Base-by-base conservation (phyloP, 208 protist species). In the Acanthamoeba sp. region DNA sequence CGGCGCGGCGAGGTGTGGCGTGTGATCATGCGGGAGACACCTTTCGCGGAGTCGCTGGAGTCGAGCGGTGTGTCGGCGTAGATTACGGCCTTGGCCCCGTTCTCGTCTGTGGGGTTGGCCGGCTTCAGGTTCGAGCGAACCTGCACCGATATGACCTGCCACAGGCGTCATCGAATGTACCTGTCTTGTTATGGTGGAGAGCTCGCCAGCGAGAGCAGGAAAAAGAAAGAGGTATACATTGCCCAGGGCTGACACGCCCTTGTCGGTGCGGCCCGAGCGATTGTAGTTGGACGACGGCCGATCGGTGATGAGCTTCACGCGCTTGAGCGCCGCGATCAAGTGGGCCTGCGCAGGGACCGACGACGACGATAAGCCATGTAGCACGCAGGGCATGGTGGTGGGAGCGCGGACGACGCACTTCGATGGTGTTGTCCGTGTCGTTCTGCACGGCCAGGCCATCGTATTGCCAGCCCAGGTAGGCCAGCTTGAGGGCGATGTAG, bases 231-330 rank as follows among this genome's bases (percentile, higher is more conserved):
- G 42, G 48, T 87, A 62, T 52, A 98, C 97, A 88, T 99, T 97
- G 14, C 96, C 95, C 38, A 98, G 94, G 10, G 98, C 98, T 57
- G 91, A 96, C 20, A 99, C 98, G 62, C 98, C 98, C 94, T 98
- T 98, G 95, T 99, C 98, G 5, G 98, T 99, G 45, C 98, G 94
- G 5, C 98, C 98, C 76, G 97, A 98, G 24, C 98, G 93, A 3
- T 94, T 96, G 78, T 96, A 98, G 64, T 87, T 16, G 94, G 82
- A 92, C 40, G 48, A 85, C 14, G 42, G 59, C 14, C 84, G 92
- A 34, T 88, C 42, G 16, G 29, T 24, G 55, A 98, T 96, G 20
- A 97, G 95, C 42, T 95, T 82, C 22, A 95, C 95, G 42, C 94
- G 97, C 45, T 88, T 76, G 14, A 98, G 95, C 32, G 95, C 97